A percentile compares a stretch with the other conserved stretches of the same genome.
Conservation (phyloP, 202 grass and related monocot genomes). For the Bolboschoenoplectus hybrid region DNA sequence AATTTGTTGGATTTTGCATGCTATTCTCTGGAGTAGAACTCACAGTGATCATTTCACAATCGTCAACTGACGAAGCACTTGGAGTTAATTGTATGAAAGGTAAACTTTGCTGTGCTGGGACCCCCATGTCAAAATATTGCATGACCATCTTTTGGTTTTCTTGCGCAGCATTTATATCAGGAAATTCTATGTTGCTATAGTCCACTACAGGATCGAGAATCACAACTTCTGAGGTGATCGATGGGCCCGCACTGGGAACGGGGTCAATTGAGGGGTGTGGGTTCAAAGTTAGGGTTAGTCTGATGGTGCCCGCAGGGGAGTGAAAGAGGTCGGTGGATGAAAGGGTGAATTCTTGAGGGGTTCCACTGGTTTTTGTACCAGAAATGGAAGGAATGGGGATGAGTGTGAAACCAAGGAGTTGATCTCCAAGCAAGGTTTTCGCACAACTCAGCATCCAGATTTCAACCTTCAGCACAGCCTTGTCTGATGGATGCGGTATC, state of each 20-base stretch:
- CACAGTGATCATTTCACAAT: conserved; percentile 57
- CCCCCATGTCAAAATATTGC: conserved; percentile 61
- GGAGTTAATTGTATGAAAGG: conserved; percentile 62
- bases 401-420: conserved; percentile 90
- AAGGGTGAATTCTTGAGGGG: conserved; percentile 60
- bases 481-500: conserved; percentile 40
- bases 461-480: conserved; percentile 86
- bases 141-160: conserved; percentile 80
- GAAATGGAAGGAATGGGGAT: conserved; percentile 64
- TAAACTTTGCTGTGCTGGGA: conserved; percentile 9
- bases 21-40: conserved; percentile 43
- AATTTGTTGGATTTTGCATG: conserved; percentile 47
- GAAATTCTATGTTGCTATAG: conserved; percentile 57
- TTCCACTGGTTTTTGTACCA: conserved; percentile 14
- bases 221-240: conserved; percentile 82
- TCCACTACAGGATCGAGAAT: conserved; percentile 56
- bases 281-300: conserved; percentile 62
- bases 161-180: conserved; percentile 56
- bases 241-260: conserved; percentile 13
- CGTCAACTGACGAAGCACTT: conserved; percentile 12
- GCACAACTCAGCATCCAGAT: conserved; percentile 85
- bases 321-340: conserved; percentile 85
- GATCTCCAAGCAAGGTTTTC: conserved; percentile 59
- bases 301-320: conserved; percentile 63
- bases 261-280: not conserved